phyloP scores from a whole-genome alignment of 805 yeast species.

The Jamesozyma piceae region DNA sequence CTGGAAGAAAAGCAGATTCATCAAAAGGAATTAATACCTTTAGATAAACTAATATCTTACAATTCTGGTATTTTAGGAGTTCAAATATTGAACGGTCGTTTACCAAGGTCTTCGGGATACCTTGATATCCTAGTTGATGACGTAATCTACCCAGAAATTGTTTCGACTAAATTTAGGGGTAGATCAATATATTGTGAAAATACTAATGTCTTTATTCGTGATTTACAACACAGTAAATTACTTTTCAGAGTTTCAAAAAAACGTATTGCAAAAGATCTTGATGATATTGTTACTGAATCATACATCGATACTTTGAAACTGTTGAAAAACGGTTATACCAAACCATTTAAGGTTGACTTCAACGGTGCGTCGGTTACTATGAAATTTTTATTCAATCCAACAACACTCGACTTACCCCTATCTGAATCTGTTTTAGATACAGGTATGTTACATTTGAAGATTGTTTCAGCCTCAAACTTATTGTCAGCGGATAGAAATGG shows the following conservation, averaged over 20 bases:
- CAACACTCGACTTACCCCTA: slow-evolving; percentile 43
- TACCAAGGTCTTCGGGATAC: slow-evolving; percentile 40
- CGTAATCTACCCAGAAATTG: slow-evolving; percentile 47
- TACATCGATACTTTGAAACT: slow-evolving; percentile 44
- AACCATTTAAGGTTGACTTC: slow-evolving; percentile 39
- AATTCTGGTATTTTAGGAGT: slow-evolving; percentile 57
- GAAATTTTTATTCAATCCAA: slow-evolving; percentile 54
- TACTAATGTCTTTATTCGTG: slow-evolving; percentile 60
- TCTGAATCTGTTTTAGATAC: slow-evolving; percentile 60
- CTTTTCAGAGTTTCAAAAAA: slow-evolving; percentile 50
- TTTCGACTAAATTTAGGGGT: slow-evolving; percentile 41
- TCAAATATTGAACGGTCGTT: slow-evolving; percentile 41
- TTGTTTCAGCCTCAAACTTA: slow-evolving; percentile 47
- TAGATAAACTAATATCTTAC: slow-evolving; percentile 41
- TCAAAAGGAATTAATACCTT: slow-evolving; percentile 37
- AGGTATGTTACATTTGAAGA: slow-evolving; percentile 49
- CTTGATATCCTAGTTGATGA: slow-evolving; percentile 62
- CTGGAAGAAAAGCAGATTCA: slow-evolving; percentile 22
- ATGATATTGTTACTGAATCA: slow-evolving; percentile 45
- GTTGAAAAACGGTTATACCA: slow-evolving; percentile 39
- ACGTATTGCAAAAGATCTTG: slow-evolving; percentile 37
- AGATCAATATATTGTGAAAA: slow-evolving; percentile 38
- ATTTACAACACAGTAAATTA: slow-evolving; percentile 50
- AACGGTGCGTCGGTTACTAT: slow-evolving; percentile 36
- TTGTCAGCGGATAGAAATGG: slow-evolving; percentile 62